Conservation (phyloP, 148 eudicot genomes). For the Heliosperma pusillum region DNA sequence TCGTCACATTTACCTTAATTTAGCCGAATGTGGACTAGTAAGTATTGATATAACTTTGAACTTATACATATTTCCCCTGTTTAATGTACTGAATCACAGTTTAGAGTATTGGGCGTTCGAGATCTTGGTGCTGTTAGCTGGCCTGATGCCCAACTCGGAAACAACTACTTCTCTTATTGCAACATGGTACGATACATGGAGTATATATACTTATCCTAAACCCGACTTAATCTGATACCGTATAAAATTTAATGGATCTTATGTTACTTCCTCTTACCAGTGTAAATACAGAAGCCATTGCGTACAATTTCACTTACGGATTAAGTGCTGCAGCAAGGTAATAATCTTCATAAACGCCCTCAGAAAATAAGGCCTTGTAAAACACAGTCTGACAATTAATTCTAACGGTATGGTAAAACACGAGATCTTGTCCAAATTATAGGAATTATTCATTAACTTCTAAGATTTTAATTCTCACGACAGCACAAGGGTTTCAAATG, state of each 20-base stretch:
- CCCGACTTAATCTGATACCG: not conserved
- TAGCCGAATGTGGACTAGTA: no score
- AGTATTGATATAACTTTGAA: not conserved
- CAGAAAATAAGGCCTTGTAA: not conserved
- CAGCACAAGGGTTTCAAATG: slow-evolving; percentile 88
- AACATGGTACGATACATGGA: slow-evolving; percentile 50
- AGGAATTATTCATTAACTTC: no score
- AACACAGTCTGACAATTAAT: not conserved
- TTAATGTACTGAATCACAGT: slow-evolving; percentile 30
- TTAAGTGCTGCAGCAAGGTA: slow-evolving; percentile 88
- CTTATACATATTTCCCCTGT: not conserved
- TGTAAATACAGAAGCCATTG: slow-evolving; percentile 70
- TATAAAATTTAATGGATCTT: no score
- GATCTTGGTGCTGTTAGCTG: slow-evolving; percentile 75
- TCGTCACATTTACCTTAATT: not conserved
- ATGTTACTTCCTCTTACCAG: slow-evolving; percentile 25
- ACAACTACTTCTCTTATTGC: slow-evolving; percentile 67
- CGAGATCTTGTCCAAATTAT: not conserved
- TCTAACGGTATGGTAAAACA: no score
- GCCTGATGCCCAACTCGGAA: slow-evolving; percentile 69
- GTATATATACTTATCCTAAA: no score
- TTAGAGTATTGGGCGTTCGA: slow-evolving; percentile 89
- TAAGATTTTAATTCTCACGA: no score
- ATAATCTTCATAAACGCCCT: not conserved
- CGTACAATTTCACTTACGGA: slow-evolving; percentile 67